phyloP scores from a whole-genome alignment of 306 rosid species.

The Fagus sylvatica region DNA sequence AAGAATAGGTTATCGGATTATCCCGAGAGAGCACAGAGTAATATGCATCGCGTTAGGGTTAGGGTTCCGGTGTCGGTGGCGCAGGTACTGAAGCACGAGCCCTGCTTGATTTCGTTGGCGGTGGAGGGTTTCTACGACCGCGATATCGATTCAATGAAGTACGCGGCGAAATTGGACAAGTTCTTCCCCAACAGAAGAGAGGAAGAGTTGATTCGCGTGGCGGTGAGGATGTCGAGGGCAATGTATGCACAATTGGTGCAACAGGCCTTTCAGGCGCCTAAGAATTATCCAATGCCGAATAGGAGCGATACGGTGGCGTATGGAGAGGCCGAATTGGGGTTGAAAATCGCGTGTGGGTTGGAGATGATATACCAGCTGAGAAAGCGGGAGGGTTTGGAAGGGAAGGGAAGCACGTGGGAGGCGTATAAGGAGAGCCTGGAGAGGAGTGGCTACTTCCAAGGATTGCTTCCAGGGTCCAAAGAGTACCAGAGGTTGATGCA shows the following conservation, averaged over 20 bases:
- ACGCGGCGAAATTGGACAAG: conserved; percentile 75
- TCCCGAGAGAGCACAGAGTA: conserved; percentile 58
- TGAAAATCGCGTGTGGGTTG: conserved; percentile 90
- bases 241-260: conserved; percentile 90
- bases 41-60: conserved; percentile 65
- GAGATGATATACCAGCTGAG: conserved; percentile 94
- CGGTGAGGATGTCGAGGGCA: conserved; percentile 86
- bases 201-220: conserved; percentile 59
- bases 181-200: conserved; percentile 57
- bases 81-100: conserved; percentile 63
- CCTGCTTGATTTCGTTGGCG: conserved; percentile 67
- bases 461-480: conserved; percentile 70
- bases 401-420: conserved; percentile 76
- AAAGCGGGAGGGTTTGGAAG: conserved; percentile 65
- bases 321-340: conserved; percentile 77
- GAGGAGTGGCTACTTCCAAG: conserved; percentile 74
- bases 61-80: conserved; percentile 81
- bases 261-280: conserved; percentile 85
- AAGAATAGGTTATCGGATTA: conserved; percentile 58
- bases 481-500: conserved; percentile 75
- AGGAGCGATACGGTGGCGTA: conserved; percentile 33
- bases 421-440: conserved; percentile 71
- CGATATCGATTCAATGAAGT: conserved; percentile 80
- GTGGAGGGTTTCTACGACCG: conserved; percentile 92
- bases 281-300: conserved; percentile 66